Evolutionary conservation across 441 rosid species (phyloP).

Genomic region (Corymbia citriodora): DNA sequence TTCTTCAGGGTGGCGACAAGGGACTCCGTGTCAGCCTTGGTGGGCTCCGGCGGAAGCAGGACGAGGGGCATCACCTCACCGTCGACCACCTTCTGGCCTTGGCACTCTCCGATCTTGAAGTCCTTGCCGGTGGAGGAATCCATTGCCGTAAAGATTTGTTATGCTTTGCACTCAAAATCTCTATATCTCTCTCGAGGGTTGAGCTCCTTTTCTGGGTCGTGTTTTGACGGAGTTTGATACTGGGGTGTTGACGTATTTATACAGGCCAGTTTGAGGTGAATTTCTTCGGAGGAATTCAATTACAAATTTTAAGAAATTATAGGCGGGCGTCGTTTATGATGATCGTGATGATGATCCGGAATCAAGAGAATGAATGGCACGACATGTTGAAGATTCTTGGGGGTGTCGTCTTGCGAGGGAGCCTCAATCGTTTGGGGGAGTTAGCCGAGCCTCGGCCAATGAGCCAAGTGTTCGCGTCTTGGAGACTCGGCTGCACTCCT

Average conservation of each 20-base stretch:
- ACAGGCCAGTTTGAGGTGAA: neutral
- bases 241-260: neutral
- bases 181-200: neutral
- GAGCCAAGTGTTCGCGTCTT: neutral
- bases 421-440: neutral
- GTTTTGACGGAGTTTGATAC: neutral
- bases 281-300: neutral
- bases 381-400: neutral
- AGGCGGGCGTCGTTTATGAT: neutral
- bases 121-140: slow-evolving; percentile 13
- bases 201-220: neutral
- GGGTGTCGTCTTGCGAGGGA: neutral
- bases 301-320: neutral
- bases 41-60: slow-evolving; percentile 25
- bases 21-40: slow-evolving; percentile 18
- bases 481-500: neutral
- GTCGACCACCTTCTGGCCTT: slow-evolving; percentile 56
- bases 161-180: neutral
- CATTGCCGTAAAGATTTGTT: neutral
- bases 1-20: slow-evolving; percentile 30
- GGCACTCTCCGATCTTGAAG: slow-evolving; percentile 49
- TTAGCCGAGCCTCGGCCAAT: neutral
- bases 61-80: slow-evolving; percentile 54
- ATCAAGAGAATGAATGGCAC: neutral
- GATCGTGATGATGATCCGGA: neutral